These are phyloP conservation scores for Bimuria novae-zelandiae DNA, from an alignment of 2,329 filamentous ascomycete species.

Conservation along the genomic window DNA sequence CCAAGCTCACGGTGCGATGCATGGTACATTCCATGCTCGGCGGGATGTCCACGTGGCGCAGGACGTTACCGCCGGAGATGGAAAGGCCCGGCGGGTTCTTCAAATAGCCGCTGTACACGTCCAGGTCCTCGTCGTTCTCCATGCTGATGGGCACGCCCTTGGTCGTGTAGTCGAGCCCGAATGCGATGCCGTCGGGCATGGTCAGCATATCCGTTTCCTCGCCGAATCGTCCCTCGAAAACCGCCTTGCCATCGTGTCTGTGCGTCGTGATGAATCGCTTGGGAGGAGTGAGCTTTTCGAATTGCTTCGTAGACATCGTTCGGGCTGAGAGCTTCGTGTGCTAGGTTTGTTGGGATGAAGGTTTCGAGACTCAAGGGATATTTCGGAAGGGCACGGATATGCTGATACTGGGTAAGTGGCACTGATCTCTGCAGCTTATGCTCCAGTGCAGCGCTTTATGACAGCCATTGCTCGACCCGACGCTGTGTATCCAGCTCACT, in stretches of 20 bases:
- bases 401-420: too few relatives aligned
- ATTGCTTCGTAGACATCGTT: conserved; percentile 15
- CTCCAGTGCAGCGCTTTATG: conserved; percentile 1
- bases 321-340: background rate
- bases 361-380: background rate
- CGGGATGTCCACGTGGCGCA: conserved; percentile 48
- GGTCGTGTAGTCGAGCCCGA: conserved; percentile 57
- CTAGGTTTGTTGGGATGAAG: background rate
- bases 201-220: conserved; percentile 43
- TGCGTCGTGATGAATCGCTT: conserved; percentile 46
- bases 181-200: conserved; percentile 52
- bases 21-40: conserved; percentile 44
- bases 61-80: conserved; percentile 53
- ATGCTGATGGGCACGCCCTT: conserved; percentile 54
- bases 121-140: conserved; percentile 52
- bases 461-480: conserved; percentile 1
- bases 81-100: conserved; percentile 55
- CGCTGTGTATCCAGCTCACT: background rate
- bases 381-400: too few relatives aligned
- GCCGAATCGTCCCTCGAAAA: conserved; percentile 43
- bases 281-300: conserved; percentile 37
- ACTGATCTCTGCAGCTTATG: background rate
- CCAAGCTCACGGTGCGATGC: conserved; percentile 48
- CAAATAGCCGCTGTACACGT: conserved; percentile 52
- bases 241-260: conserved; percentile 40